Conservation (phyloP, 768 basidiomycete species). For the Lactarius evosmus region DNA sequence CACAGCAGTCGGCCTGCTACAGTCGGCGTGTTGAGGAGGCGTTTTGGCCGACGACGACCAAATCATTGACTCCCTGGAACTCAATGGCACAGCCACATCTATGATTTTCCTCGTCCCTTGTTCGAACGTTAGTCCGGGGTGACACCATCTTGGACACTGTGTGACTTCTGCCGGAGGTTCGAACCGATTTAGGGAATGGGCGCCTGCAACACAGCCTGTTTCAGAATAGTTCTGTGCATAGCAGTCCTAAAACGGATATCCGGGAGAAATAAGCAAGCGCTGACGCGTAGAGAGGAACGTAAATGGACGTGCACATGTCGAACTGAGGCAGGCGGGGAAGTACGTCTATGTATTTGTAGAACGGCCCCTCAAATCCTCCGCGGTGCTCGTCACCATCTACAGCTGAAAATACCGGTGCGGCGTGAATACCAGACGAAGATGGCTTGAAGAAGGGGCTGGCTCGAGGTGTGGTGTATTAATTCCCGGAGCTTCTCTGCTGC, state of each 20-base stretch:
- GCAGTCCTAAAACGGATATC: constrained; percentile 2
- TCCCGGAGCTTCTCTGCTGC: not conserved
- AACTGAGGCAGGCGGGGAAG: not conserved
- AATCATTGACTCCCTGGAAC: not conserved
- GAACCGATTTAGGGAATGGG: constrained; percentile 12
- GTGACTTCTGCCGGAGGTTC: constrained; percentile 13
- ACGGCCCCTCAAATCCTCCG: not conserved
- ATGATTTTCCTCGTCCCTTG: not conserved
- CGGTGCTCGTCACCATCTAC: not conserved
- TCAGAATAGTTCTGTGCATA: not conserved
- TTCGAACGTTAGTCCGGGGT: not conserved
- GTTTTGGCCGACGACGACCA: not conserved
- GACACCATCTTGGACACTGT: not conserved
- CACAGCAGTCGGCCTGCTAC: not conserved
- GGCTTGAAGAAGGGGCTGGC: not conserved
- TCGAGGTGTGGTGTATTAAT: not conserved
- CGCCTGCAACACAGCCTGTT: not conserved
- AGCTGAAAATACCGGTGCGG: constrained; percentile 11
- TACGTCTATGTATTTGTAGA: not conserved
- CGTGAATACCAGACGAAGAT: not conserved
- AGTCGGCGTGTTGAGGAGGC: not conserved
- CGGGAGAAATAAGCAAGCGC: not conserved
- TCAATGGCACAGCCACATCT: constrained; percentile 23
- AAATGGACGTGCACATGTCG: constrained; percentile 4
- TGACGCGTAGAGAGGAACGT: not conserved